phyloP scores from a whole-genome alignment of 176 grass and related monocot genomes.

The Rhynchospora tenuis region DNA sequence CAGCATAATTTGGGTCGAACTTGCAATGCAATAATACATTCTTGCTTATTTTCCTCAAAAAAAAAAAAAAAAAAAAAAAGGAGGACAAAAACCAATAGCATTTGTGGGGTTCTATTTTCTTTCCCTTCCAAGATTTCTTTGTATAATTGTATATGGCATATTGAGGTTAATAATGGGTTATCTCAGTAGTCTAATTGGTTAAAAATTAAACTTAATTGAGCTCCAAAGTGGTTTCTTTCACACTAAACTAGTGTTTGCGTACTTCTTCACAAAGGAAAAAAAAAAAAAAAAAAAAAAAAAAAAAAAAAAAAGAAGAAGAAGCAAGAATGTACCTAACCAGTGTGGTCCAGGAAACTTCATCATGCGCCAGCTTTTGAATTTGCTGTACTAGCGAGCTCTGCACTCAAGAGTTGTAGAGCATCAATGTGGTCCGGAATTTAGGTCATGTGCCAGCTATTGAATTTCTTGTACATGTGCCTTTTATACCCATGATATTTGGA shows the following conservation, averaged over 20 bases:
- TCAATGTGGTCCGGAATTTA: neutral
- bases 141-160: neutral
- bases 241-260: neutral
- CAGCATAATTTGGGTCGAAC: neutral
- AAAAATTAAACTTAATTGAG: neutral
- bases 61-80: neutral
- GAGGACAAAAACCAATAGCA: too few relatives aligned
- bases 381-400: neutral
- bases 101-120: neutral
- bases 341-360: neutral
- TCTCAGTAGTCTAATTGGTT: neutral
- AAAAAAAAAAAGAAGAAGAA: too few relatives aligned
- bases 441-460: neutral
- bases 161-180: neutral
- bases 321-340: neutral
- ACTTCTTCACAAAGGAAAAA: neutral
- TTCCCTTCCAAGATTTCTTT: neutral
- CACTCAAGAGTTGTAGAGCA: too few relatives aligned
- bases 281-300: neutral
- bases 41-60: neutral
- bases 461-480: neutral
- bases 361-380: neutral
- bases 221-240: neutral
- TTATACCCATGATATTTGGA: neutral
- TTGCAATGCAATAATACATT: neutral